phyloP scores from a whole-genome alignment of 2,329 filamentous ascomycete genomes.

The Volutella citrinella region DNA sequence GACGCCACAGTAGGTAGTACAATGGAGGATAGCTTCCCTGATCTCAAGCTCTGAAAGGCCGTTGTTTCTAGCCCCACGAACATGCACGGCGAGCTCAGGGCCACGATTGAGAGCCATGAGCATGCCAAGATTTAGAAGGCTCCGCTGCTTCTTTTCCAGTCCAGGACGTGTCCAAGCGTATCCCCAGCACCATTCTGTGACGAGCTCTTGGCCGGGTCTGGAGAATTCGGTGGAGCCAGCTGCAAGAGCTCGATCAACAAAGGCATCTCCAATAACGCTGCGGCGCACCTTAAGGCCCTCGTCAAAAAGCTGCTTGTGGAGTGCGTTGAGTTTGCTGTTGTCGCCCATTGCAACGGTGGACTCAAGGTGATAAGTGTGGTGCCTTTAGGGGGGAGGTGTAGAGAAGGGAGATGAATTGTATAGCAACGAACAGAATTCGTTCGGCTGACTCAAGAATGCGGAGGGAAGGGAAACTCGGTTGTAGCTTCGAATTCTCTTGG shows the following conservation, averaged over 20 bases:
- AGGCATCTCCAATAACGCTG: no score
- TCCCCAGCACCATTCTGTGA: constrained; percentile 60
- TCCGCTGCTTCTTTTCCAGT: constrained; percentile 56
- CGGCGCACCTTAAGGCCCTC: no score
- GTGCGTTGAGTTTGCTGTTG: no score
- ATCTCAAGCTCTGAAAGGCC: constrained; percentile 53
- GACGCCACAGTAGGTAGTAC: constrained; percentile 40
- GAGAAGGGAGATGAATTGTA: no score
- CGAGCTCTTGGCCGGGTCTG: constrained; percentile 55
- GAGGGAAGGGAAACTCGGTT: no score
- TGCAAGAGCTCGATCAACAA: constrained; percentile 50
- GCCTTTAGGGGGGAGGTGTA: no score
- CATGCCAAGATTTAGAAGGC: constrained; percentile 52
- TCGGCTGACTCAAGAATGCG: no score
- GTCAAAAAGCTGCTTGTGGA: no score
- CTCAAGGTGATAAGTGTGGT: no score
- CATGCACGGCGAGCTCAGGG: constrained; percentile 58
- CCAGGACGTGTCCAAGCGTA: constrained; percentile 61
- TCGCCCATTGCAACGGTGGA: no score
- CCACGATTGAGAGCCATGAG: constrained; percentile 57
- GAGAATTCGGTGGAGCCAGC: constrained; percentile 51
- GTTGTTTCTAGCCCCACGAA: constrained; percentile 60
- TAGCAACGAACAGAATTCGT: no score
- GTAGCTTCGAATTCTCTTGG: no score
- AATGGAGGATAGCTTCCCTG: constrained; percentile 51